Evolutionary conservation across 306 rosid genomes (phyloP).

Genomic region (Hippophae tibetana): DNA sequence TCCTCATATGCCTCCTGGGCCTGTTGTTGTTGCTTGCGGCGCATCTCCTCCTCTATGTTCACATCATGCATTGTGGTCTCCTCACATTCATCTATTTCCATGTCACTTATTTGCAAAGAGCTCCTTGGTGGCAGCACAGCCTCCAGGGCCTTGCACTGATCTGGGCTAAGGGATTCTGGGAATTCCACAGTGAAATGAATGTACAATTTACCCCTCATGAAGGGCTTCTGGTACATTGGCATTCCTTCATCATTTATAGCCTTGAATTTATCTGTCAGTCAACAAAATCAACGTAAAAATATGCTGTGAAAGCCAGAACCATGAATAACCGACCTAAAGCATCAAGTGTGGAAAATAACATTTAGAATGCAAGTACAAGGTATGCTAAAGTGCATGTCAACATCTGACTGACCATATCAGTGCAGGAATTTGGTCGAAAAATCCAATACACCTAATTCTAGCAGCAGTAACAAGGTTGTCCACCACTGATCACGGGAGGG

Average conservation of each 20-base stretch:
- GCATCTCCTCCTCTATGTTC: conserved; percentile 76
- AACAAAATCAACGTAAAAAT: not conserved
- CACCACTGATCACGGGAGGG: no score
- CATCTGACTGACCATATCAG: no score
- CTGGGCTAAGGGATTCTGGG: conserved; percentile 59
- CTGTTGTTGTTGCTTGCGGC: conserved; percentile 60
- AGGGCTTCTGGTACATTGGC: conserved; percentile 89
- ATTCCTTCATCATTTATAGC: conserved; percentile 91
- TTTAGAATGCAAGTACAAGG: no score
- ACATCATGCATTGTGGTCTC: conserved; percentile 93
- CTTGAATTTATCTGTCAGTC: conserved; percentile 45
- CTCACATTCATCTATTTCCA: conserved; percentile 97
- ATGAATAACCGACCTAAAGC: not conserved
- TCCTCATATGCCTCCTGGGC: conserved; percentile 74
- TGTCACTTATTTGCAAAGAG: conserved; percentile 62
- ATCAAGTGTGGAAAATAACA: no score
- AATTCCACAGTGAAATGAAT: conserved; percentile 82
- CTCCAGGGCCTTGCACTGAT: conserved; percentile 68
- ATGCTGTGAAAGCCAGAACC: not conserved
- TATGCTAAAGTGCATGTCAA: no score
- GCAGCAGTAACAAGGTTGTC: no score
- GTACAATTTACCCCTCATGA: conserved; percentile 86
- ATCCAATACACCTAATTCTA: no score
- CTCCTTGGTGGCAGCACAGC: conserved; percentile 55
- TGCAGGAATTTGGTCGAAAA: no score